phyloP scores from a whole-genome alignment of 2,329 filamentous ascomycete species.

The Cryphonectria parasitica region DNA sequence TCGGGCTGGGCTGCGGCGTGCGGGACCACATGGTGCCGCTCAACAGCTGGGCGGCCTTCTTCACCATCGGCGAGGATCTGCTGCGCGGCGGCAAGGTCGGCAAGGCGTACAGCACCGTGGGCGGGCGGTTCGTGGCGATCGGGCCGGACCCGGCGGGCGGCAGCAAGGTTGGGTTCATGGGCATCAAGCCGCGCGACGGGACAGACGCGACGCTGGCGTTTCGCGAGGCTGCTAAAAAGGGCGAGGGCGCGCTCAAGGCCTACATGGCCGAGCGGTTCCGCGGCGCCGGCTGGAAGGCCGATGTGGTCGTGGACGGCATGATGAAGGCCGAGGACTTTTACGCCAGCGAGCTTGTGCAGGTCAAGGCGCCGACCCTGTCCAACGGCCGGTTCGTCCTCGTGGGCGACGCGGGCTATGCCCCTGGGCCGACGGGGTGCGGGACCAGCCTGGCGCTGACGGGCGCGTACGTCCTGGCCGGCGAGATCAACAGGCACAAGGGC shows the following conservation, averaged over 20 bases:
- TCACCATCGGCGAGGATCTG: slow-evolving; percentile 44
- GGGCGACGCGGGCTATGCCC: slow-evolving; percentile 48
- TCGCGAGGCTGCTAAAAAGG: slow-evolving; percentile 44
- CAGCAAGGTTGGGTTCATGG: slow-evolving; percentile 42
- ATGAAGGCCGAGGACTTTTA: slow-evolving; percentile 44
- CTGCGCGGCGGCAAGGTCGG: slow-evolving; percentile 43
- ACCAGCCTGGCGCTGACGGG: slow-evolving; percentile 45
- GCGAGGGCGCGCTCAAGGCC: slow-evolving; percentile 40
- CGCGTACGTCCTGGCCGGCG: slow-evolving; percentile 53
- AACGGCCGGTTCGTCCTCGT: slow-evolving; percentile 43
- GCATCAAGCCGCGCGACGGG: slow-evolving; percentile 37
- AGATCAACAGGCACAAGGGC: slow-evolving; percentile 38
- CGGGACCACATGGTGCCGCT: slow-evolving; percentile 38
- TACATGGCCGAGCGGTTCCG: slow-evolving; percentile 37
- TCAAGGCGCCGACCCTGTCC: slow-evolving; percentile 44
- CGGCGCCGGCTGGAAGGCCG: slow-evolving; percentile 47
- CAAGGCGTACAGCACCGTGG: slow-evolving; percentile 41
- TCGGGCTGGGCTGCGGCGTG: slow-evolving; percentile 45
- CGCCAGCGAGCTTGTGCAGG: slow-evolving; percentile 42
- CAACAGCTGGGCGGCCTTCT: slow-evolving; percentile 48
- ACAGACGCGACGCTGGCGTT: slow-evolving; percentile 40
- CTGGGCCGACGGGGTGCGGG: slow-evolving; percentile 47
- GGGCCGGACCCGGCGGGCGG: slow-evolving; percentile 31
- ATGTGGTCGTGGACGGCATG: slow-evolving; percentile 44
- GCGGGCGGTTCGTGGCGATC: slow-evolving; percentile 43